Evolutionary conservation across 768 basidiomycete genomes (phyloP).

Genomic region (Hypholoma fasciculare): DNA sequence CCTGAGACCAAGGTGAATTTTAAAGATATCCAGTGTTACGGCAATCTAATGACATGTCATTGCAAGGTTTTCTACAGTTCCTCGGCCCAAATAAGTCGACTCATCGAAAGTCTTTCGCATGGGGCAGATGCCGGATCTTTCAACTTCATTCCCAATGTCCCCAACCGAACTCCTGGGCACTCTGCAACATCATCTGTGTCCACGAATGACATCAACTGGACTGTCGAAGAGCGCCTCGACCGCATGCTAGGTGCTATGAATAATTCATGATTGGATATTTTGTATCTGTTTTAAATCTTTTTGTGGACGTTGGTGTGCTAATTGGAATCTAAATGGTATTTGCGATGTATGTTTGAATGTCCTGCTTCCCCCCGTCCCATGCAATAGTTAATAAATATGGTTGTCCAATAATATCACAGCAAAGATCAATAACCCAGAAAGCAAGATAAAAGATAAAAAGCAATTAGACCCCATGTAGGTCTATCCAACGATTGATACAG

Average conservation of each 20-base stretch:
- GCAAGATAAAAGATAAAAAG: constrained; percentile 18
- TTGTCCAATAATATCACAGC: constrained; percentile 24
- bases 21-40: constrained; percentile 15
- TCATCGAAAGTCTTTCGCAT: constrained; percentile 82
- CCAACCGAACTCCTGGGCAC: constrained; percentile 41
- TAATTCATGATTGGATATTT: constrained; percentile 20
- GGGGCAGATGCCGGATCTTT: constrained; percentile 83
- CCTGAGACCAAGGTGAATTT: constrained; percentile 82
- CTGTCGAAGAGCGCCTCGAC: constrained; percentile 75
- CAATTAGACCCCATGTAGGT: constrained; percentile 49
- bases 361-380: constrained; percentile 13
- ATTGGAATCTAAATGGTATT: constrained; percentile 19
- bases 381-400: constrained; percentile 27
- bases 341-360: constrained; percentile 20
- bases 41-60: constrained; percentile 22
- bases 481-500: constrained; percentile 76
- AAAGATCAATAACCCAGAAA: constrained; percentile 16
- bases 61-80: constrained; percentile 73
- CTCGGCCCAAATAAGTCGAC: constrained; percentile 74
- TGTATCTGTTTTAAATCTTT: constrained; percentile 22
- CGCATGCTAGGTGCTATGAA: constrained; percentile 61
- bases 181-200: constrained; percentile 68
- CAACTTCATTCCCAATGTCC: constrained; percentile 57
- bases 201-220: constrained; percentile 63
- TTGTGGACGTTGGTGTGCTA: constrained; percentile 19